Base-by-base conservation (phyloP, 2,329 filamentous ascomycete genomes). In the Ceratocystis alfenasii region DNA sequence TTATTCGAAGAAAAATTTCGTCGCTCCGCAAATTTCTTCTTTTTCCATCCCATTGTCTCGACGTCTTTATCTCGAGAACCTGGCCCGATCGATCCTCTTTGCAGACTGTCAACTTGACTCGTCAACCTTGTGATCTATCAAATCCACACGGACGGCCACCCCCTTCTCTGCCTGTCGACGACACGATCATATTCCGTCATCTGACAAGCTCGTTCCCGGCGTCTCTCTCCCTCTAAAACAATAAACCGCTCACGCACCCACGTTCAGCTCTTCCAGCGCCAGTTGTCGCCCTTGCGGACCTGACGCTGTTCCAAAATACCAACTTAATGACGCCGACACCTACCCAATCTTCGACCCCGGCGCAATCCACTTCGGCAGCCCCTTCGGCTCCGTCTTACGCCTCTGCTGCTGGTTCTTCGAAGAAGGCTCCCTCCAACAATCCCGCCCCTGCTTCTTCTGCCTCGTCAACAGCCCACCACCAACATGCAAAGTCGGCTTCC, bases 401-500 rank as follows among this genome's bases (percentile, higher is more conserved):
- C 79, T 85, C 83, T 72, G 83, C 84, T 78, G 84, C 80, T 75
- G 79, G 81, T 78, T 80, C 81, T 76, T 78, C 79, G 70, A 85
- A 85, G 79, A 86, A 86, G 80, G 77, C 78, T 74, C 77, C 80
- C 73, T 78, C 82, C 76, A 80, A 82, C 76, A 33, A 7, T 5
- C 17, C 53, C 6, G 17, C 53, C 10, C 12, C 22, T 25, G 10
- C 53, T n/a, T 12, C 53, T n/a, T 17, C 53, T 15, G 15, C 28
- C 28, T 17, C 53, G 6, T 81, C 83, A 17, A 80, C 80, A 68
- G 74, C 80, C 70, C 74, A 78, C 73, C 76, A 81, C 74, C 81
- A 83, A 76, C 78, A 83, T 82, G 83, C 81, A 71, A 85, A 86
- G 74, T 77, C 83, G 75, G 81, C 83, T 74, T 84, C 87, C 72